Evolutionary conservation across 2,329 filamentous ascomycete species (phyloP).

Genomic region (Epichloe glyceriae): DNA sequence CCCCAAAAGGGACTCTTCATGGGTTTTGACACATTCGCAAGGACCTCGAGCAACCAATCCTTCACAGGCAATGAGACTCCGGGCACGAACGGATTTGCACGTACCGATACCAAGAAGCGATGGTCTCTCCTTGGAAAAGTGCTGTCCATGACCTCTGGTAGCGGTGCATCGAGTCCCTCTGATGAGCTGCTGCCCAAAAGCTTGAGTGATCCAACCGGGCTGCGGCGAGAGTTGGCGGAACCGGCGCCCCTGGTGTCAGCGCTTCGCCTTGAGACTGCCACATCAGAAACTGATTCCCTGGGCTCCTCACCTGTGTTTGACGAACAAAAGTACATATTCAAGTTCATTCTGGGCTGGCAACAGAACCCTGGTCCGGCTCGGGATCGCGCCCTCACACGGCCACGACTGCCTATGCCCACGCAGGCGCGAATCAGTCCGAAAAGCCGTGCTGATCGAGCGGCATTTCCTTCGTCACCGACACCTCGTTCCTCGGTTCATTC

Average conservation of each 20-base stretch:
- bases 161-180: conserved; percentile 1
- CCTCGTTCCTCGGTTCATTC: not conserved
- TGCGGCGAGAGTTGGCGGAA: not conserved
- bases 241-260: not conserved
- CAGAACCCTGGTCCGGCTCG: conserved; percentile 39
- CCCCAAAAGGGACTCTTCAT: conserved; percentile 34
- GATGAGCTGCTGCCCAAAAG: not conserved
- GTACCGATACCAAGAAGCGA: conserved; percentile 39
- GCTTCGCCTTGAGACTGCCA: conserved; percentile 19
- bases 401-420: conserved; percentile 57
- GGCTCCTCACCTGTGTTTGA: conserved; percentile 42
- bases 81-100: conserved; percentile 14
- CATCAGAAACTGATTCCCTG: conserved; percentile 39
- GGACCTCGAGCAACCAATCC: conserved; percentile 13
- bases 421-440: conserved; percentile 45
- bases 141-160: conserved; percentile 27
- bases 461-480: conserved; percentile 20
- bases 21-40: conserved; percentile 35
- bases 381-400: conserved; percentile 51
- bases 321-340: conserved; percentile 53
- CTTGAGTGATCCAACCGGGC: not conserved
- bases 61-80: conserved; percentile 13
- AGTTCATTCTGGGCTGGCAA: conserved; percentile 59
- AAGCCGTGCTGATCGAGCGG: not conserved
- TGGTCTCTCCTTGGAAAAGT: conserved; percentile 55